phyloP scores from a whole-genome alignment of 106 monocot genomes.

The Allium cepa region DNA sequence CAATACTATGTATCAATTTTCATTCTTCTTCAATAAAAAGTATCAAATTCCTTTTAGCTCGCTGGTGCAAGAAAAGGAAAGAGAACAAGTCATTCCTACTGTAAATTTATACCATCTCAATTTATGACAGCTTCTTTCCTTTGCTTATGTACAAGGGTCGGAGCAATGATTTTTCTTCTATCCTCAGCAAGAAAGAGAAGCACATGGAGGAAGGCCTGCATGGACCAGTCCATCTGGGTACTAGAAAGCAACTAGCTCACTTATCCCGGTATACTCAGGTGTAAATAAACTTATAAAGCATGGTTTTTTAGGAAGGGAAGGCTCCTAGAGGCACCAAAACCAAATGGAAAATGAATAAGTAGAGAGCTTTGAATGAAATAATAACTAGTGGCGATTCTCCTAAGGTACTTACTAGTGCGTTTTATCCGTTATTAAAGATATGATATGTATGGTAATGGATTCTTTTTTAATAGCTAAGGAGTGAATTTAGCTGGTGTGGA shows the following conservation, averaged over 20 bases:
- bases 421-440: too few relatives aligned
- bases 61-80: slow-evolving; percentile 10
- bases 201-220: slow-evolving; percentile 55
- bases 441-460: too few relatives aligned
- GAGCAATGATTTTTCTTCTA: slow-evolving; percentile 92
- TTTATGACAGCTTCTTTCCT: slow-evolving; percentile 30
- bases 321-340: slow-evolving; percentile 53
- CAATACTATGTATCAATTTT: too few relatives aligned
- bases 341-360: slow-evolving; percentile 81
- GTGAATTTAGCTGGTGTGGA: slow-evolving; percentile 68
- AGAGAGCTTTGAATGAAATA: slow-evolving; percentile 26
- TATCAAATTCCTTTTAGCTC: too few relatives aligned
- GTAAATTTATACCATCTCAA: slow-evolving; percentile 39
- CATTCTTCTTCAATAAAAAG: too few relatives aligned
- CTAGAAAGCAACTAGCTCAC: slow-evolving; percentile 81
- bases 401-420: not conserved
- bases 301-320: slow-evolving; percentile 70
- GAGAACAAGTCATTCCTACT: slow-evolving; percentile 50
- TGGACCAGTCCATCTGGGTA: slow-evolving; percentile 62
- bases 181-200: slow-evolving; percentile 53
- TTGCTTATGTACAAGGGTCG: slow-evolving; percentile 3
- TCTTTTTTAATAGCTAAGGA: slow-evolving; percentile 29
- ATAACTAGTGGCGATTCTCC: not conserved
- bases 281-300: slow-evolving; percentile 45
- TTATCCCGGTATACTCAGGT: slow-evolving; percentile 28